Evolutionary conservation across 2,329 filamentous ascomycete species (phyloP).

Genomic region (Pseudogymnoascus sp.): DNA sequence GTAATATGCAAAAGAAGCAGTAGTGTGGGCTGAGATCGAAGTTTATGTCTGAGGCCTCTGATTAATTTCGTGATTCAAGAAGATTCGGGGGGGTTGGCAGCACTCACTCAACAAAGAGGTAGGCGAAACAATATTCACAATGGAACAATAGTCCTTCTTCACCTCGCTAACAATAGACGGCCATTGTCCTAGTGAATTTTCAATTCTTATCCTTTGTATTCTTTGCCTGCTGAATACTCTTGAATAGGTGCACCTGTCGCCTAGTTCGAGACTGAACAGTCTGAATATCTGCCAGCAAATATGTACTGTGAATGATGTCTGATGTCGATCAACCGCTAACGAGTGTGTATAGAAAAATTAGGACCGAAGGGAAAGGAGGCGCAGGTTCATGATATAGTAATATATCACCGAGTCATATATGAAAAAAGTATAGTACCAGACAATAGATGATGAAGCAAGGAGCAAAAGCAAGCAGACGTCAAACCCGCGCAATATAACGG

Average conservation of each 20-base stretch:
- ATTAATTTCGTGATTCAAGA: neutral
- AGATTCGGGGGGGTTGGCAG: neutral
- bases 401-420: neutral
- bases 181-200: neutral
- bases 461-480: neutral
- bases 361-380: neutral
- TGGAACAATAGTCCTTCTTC: neutral
- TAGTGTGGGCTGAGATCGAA: neutral
- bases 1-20: neutral
- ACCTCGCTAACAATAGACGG: neutral
- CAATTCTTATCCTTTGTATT: neutral
- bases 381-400: neutral
- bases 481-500: neutral
- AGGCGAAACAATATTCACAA: neutral
- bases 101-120: neutral
- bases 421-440: neutral
- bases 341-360: neutral
- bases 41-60: neutral
- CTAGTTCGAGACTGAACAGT: neutral
- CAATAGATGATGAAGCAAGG: neutral
- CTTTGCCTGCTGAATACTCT: neutral
- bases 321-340: neutral
- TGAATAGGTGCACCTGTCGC: conserved; percentile 1
- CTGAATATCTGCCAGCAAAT: neutral
- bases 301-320: neutral